Evolutionary conservation across 2,329 filamentous ascomycete species (phyloP).

Genomic region (Beauveria sp.): DNA sequence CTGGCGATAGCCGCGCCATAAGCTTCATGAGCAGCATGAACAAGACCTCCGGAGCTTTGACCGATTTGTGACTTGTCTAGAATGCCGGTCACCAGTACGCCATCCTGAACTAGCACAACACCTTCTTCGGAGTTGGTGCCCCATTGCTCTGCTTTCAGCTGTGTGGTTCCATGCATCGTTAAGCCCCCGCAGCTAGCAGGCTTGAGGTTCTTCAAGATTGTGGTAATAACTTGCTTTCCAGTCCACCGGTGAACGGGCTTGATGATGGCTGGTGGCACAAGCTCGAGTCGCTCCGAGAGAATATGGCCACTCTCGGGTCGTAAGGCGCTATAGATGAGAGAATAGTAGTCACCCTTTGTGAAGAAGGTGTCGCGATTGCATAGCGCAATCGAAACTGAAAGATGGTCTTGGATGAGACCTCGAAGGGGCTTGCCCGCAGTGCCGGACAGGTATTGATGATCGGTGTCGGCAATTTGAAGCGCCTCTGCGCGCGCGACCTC

Average conservation of each 20-base stretch:
- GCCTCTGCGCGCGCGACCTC: conserved; percentile 91
- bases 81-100: conserved; percentile 83
- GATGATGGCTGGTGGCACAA: conserved; percentile 71
- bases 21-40: conserved; percentile 88
- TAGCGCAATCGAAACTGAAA: conserved; percentile 86
- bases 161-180: conserved; percentile 71
- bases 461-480: conserved; percentile 86
- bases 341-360: conserved; percentile 78
- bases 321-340: conserved; percentile 85
- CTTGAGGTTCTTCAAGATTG: conserved; percentile 85
- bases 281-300: conserved; percentile 70
- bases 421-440: conserved; percentile 89
- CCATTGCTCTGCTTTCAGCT: conserved; percentile 76
- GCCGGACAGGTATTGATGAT: conserved; percentile 92
- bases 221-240: conserved; percentile 91
- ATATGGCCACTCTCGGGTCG: conserved; percentile 88
- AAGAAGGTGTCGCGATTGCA: conserved; percentile 92
- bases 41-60: conserved; percentile 74
- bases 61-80: conserved; percentile 95
- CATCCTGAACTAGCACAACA: conserved; percentile 72
- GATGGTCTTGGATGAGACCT: conserved; percentile 96
- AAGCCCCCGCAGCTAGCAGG: conserved; percentile 69
- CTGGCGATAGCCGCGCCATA: conserved; percentile 85
- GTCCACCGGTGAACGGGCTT: conserved; percentile 84
- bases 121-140: conserved; percentile 69